phyloP scores from a whole-genome alignment of 2,329 filamentous ascomycete species.

The Pseudogymnoascus sp. region DNA sequence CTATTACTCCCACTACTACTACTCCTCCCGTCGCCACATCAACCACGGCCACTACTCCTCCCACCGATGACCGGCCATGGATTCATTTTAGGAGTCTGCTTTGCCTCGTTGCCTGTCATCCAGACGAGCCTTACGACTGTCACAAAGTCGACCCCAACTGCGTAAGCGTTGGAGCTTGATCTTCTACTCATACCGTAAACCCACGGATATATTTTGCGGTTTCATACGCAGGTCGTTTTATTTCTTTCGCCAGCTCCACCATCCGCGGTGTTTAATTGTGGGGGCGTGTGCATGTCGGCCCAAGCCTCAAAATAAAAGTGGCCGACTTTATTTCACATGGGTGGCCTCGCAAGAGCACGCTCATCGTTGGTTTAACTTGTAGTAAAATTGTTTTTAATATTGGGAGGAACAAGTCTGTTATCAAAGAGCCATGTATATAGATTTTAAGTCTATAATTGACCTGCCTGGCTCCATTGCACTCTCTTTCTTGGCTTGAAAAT shows the following conservation, averaged over 20 bases:
- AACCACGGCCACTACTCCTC: too few relatives aligned
- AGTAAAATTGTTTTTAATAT: not conserved
- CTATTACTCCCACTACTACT: too few relatives aligned
- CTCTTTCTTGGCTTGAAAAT: not conserved
- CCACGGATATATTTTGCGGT: not conserved
- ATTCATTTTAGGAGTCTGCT: too few relatives aligned
- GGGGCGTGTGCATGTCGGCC: not conserved
- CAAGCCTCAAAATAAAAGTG: not conserved
- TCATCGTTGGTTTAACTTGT: not conserved
- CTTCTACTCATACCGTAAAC: not conserved
- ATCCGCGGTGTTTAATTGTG: not conserved
- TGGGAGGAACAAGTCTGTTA: not conserved
- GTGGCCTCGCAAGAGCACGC: not conserved
- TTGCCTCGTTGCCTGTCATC: too few relatives aligned
- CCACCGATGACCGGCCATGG: too few relatives aligned
- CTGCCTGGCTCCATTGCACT: not conserved
- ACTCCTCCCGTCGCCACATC: too few relatives aligned
- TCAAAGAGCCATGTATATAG: not conserved
- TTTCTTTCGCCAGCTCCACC: not conserved
- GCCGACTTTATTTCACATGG: not conserved
- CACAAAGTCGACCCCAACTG: too few relatives aligned
- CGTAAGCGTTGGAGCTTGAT: too few relatives aligned
- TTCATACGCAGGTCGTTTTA: not conserved
- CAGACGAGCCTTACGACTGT: too few relatives aligned
- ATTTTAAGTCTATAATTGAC: not conserved